Conservation (phyloP, 2,329 filamentous ascomycete genomes). For the Bipolaris victoriae region DNA sequence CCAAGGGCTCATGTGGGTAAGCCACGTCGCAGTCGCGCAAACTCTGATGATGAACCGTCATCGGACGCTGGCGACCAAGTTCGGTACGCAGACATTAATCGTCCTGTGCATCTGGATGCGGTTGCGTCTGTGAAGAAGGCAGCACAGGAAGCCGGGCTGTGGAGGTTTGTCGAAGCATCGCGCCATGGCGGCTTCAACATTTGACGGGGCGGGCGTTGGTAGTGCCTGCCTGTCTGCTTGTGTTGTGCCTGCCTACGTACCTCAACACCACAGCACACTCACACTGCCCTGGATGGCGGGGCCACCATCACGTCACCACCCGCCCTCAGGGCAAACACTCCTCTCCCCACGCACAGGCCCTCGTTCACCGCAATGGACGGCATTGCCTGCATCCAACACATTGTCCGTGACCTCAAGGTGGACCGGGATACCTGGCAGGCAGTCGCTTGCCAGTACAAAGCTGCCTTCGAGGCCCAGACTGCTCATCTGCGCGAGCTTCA, state of each 20-base stretch:
- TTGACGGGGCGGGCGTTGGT: constrained; percentile 18
- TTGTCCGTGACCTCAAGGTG: constrained; percentile 33
- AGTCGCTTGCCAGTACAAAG: constrained; percentile 36
- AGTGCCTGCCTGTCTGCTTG: not conserved
- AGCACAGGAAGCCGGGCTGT: constrained; percentile 73
- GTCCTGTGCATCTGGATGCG: constrained; percentile 69
- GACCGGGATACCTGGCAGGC: constrained; percentile 41
- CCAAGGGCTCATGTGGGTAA: constrained; percentile 84
- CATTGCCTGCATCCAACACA: constrained; percentile 18
- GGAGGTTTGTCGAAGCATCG: constrained; percentile 75
- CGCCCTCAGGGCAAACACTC: constrained; percentile 6
- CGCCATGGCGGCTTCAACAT: constrained; percentile 63
- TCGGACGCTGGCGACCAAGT: constrained; percentile 54
- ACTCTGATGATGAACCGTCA: constrained; percentile 42
- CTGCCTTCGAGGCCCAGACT: constrained; percentile 36
- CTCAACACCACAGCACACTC: not conserved
- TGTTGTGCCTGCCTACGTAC: not conserved
- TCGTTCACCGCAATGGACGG: constrained; percentile 10
- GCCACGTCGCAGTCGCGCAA: constrained; percentile 47
- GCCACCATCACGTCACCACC: not conserved
- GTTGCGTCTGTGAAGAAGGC: constrained; percentile 69
- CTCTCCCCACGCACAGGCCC: constrained; percentile 28
- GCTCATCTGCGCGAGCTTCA: constrained; percentile 32
- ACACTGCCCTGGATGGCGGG: not conserved
- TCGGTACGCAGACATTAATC: constrained; percentile 79